Evolutionary conservation across 495 filamentous ascomycete genomes (phyloP).

Genomic region (Astrothelium macrocarpum): DNA sequence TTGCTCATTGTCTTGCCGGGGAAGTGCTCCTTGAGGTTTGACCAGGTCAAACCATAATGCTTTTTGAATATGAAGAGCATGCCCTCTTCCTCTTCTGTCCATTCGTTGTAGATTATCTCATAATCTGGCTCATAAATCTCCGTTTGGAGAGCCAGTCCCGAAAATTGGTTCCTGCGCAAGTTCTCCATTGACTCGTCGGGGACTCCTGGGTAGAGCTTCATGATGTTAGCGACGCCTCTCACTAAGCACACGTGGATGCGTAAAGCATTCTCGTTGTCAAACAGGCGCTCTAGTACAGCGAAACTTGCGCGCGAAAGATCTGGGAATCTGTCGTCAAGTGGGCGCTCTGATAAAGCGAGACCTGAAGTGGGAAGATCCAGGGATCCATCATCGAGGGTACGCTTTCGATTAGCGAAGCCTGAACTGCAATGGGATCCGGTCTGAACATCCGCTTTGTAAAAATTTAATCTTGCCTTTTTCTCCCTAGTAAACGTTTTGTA

Average conservation of each 20-base stretch:
- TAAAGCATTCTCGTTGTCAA: not conserved
- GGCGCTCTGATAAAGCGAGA: not conserved
- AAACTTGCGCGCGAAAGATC: not conserved
- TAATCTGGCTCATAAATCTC: not conserved
- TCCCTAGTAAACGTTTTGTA: not conserved
- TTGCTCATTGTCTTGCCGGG: not conserved
- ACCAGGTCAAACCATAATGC: not conserved
- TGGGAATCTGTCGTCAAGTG: not conserved
- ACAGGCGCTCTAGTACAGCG: not conserved
- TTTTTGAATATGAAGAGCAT: not conserved
- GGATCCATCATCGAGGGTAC: not conserved
- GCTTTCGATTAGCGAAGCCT: not conserved
- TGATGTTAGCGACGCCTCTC: not conserved
- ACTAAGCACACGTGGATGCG: not conserved
- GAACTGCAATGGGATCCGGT: not conserved
- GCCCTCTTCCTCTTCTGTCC: not conserved
- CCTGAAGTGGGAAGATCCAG: not conserved
- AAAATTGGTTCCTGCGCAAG: not conserved
- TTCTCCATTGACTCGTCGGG: not conserved
- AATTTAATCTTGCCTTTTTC: not conserved
- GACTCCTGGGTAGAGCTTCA: no score
- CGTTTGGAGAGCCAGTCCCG: no score
- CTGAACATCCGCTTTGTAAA: no score
- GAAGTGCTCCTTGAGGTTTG: not conserved
- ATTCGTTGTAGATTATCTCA: not conserved